Conservation (phyloP, 768 basidiomycete genomes). For the Trametes punicea region DNA sequence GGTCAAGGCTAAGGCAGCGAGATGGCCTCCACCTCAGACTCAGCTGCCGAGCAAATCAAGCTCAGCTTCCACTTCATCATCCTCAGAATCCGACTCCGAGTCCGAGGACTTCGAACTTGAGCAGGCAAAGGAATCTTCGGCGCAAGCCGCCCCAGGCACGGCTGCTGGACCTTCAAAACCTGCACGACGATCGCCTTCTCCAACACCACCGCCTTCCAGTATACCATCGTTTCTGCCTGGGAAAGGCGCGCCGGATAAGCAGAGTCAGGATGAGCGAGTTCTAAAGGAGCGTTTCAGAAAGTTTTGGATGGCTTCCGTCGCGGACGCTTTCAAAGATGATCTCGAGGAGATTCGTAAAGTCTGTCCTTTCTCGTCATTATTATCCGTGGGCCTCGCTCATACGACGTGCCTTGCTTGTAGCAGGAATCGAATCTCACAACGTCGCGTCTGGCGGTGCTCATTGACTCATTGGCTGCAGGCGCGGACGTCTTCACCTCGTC, state of each 20-base stretch:
- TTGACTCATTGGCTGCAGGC: slow-evolving; percentile 80
- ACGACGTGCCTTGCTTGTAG: neutral
- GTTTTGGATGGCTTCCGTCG: slow-evolving; percentile 85
- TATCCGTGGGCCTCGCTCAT: slow-evolving; percentile 25
- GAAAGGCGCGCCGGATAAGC: slow-evolving; percentile 27
- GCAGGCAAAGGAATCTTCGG: slow-evolving; percentile 2
- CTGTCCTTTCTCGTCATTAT: slow-evolving; percentile 22
- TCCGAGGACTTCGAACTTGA: slow-evolving; percentile 17
- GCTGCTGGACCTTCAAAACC: neutral
- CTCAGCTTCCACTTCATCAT: slow-evolving; percentile 6
- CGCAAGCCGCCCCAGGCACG: neutral
- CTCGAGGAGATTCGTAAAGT: slow-evolving; percentile 84
- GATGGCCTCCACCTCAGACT: slow-evolving; percentile 4
- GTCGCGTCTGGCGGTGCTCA: slow-evolving; percentile 67
- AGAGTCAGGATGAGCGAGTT: slow-evolving; percentile 43
- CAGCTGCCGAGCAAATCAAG: slow-evolving; percentile 7
- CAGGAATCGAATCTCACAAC: slow-evolving; percentile 68
- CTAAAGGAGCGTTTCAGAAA: slow-evolving; percentile 70
- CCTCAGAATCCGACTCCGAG: slow-evolving; percentile 21
- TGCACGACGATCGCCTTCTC: slow-evolving; percentile 30
- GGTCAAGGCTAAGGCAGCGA: neutral
- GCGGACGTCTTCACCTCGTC: slow-evolving; percentile 65
- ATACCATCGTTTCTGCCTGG: slow-evolving; percentile 60
- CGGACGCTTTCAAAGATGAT: slow-evolving; percentile 80
- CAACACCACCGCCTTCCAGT: slow-evolving; percentile 29